A percentile compares a stretch with the other conserved stretches of the same genome.
Evolutionary conservation across 2,329 filamentous ascomycete genomes (phyloP).

Genomic region (Tolypocladium pustulatum): DNA sequence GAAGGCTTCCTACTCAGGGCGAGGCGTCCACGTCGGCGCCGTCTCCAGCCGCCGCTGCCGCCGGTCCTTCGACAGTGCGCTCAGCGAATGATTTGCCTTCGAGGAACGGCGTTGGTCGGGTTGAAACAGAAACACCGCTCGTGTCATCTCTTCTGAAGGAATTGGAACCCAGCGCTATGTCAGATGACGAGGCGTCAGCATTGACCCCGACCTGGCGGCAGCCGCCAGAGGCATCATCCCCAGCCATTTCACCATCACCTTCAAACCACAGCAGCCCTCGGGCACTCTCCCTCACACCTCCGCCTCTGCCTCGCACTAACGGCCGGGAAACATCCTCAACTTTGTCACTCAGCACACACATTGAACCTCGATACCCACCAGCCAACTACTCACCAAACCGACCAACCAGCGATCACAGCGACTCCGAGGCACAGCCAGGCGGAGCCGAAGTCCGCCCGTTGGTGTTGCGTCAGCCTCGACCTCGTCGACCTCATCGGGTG

Average conservation of each 20-base stretch:
- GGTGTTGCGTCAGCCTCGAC: slow-evolving; percentile 43
- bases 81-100: slow-evolving; percentile 10
- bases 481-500: slow-evolving; percentile 32
- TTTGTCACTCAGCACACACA: slow-evolving; percentile 56
- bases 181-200: slow-evolving; percentile 40
- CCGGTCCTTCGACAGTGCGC: slow-evolving; percentile 15
- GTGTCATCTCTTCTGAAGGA: slow-evolving; percentile 80
- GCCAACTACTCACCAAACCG: slow-evolving; percentile 60
- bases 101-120: slow-evolving; percentile 12
- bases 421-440: slow-evolving; percentile 26
- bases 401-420: slow-evolving; percentile 32
- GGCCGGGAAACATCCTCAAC: slow-evolving; percentile 53
- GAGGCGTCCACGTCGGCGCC: slow-evolving; percentile 35
- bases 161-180: slow-evolving; percentile 57
- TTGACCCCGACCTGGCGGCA: slow-evolving; percentile 17
- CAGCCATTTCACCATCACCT: slow-evolving; percentile 52
- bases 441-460: slow-evolving; percentile 20
- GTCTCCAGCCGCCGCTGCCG: slow-evolving; percentile 17
- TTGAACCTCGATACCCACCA: slow-evolving; percentile 64
- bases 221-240: slow-evolving; percentile 39
- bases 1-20: slow-evolving; percentile 43
- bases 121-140: slow-evolving; percentile 58
- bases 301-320: slow-evolving; percentile 45
- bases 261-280: slow-evolving; percentile 58
- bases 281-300: slow-evolving; percentile 58